A percentile compares a stretch with the other conserved stretches of the same genome.
These are phyloP conservation scores for Leccinum solheimii DNA, from an alignment of 1,284 basidiomycete species.

Conservation along the genomic window DNA sequence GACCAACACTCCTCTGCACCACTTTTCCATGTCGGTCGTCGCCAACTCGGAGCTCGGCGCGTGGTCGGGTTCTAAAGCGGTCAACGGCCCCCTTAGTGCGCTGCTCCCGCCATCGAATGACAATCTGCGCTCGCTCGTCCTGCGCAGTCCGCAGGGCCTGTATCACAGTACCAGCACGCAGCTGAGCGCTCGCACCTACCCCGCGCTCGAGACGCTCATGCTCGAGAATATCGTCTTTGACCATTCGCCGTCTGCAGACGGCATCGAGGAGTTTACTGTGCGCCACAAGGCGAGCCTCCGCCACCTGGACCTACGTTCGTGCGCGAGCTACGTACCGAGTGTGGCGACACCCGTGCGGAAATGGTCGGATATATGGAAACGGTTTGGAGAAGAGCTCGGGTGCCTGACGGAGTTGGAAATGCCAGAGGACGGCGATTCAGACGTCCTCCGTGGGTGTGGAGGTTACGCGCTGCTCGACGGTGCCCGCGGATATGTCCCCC, in stretches of 20 bases:
- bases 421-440: neutral
- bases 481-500: conserved; percentile 24
- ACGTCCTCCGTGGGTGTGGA: conserved; percentile 4
- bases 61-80: conserved; percentile 35
- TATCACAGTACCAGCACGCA: conserved; percentile 31
- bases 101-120: conserved; percentile 26
- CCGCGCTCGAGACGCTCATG: conserved; percentile 28
- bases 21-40: conserved; percentile 34
- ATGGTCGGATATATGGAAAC: conserved; percentile 33
- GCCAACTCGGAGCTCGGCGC: conserved; percentile 31
- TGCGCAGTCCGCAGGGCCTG: conserved; percentile 30
- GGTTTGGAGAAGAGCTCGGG: conserved; percentile 23
- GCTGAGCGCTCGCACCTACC: conserved; percentile 25
- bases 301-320: conserved; percentile 25
- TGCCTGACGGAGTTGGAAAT: conserved; percentile 21
- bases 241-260: conserved; percentile 17
- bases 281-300: conserved; percentile 31
- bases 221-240: conserved; percentile 36
- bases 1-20: conserved; percentile 28
- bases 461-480: conserved; percentile 28
- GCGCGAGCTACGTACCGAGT: conserved; percentile 27
- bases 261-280: conserved; percentile 33
- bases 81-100: conserved; percentile 29
- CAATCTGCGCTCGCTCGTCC: conserved; percentile 25
- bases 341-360: conserved; percentile 16